A percentile compares a stretch with the other conserved stretches of the same genome.
Conservation (phyloP, 139 green algal genomes). For the Axilococcus clingmanii region DNA sequence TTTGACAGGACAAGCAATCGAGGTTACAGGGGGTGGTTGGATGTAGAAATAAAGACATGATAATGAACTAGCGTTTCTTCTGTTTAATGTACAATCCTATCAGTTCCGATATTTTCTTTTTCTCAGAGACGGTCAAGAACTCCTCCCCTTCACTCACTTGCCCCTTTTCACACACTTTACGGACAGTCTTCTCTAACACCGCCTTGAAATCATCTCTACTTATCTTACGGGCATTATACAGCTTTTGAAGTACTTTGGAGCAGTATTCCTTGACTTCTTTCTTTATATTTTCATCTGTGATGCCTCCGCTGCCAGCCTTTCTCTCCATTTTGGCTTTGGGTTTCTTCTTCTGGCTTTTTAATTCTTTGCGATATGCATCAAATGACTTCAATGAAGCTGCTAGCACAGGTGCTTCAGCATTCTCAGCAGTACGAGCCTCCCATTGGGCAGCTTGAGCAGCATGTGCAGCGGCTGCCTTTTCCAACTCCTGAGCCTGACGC, state of each 20-base stretch:
- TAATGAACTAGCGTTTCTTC: not conserved
- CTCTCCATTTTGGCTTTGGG: slow-evolving; percentile 4
- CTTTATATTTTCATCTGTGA: not conserved
- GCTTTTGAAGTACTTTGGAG: slow-evolving; percentile 14
- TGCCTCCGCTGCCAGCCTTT: not conserved
- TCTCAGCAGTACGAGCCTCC: not conserved
- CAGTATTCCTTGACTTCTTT: not conserved
- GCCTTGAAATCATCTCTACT: slow-evolving; percentile 44
- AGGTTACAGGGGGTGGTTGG: slow-evolving; percentile 31
- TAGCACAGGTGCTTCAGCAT: not conserved
- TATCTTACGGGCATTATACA: slow-evolving; percentile 24
- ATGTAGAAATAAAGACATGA: not conserved
- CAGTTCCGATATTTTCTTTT: slow-evolving; percentile 15
- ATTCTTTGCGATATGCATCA: slow-evolving; percentile 1
- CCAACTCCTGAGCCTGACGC: not conserved
- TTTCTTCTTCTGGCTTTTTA: slow-evolving; percentile 4
- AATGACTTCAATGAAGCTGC: not conserved
- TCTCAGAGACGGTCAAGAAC: slow-evolving; percentile 19
- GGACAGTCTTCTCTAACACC: slow-evolving; percentile 17
- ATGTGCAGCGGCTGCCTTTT: not conserved
- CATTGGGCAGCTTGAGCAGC: not conserved
- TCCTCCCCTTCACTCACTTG: too few species aligned
- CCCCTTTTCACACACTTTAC: slow-evolving; percentile 4
- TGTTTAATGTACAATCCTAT: not conserved
- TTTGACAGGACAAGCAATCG: slow-evolving; percentile 42